phyloP scores from a whole-genome alignment of 352 stramenopile genomes.

The Phytophthora idaei region DNA sequence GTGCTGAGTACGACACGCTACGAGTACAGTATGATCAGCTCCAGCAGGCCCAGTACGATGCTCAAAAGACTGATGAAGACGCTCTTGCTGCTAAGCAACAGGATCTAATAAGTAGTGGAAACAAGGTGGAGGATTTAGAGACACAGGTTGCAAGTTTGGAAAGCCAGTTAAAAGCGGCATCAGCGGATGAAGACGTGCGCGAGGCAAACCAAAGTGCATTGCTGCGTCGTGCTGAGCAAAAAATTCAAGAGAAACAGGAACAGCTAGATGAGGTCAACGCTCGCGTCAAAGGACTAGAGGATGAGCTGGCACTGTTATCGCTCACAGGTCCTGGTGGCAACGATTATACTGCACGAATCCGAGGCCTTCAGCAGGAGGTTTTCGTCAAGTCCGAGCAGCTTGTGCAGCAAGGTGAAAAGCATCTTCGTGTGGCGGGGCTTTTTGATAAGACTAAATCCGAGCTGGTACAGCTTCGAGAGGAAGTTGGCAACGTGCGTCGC shows the following conservation, averaged over 20 bases:
- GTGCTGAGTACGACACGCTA: constrained; percentile 56
- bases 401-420: constrained; percentile 75
- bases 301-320: constrained; percentile 57
- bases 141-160: constrained; percentile 30
- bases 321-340: constrained; percentile 35
- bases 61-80: constrained; percentile 26
- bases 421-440: constrained; percentile 49
- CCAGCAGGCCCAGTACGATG: constrained; percentile 26
- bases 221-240: constrained; percentile 43
- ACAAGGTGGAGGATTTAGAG: constrained; percentile 38
- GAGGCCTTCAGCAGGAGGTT: constrained; percentile 71
- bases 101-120: constrained; percentile 29
- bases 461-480: constrained; percentile 51
- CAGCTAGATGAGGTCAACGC: constrained; percentile 39
- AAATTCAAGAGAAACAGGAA: constrained; percentile 40
- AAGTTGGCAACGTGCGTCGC: constrained; percentile 58
- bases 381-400: constrained; percentile 79
- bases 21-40: constrained; percentile 42
- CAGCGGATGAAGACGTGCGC: constrained; percentile 37
- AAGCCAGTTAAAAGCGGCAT: constrained; percentile 26
- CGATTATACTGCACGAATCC: constrained; percentile 34
- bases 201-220: constrained; percentile 46
- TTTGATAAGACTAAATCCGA: constrained; percentile 53
- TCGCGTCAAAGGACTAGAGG: constrained; percentile 51
- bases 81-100: constrained; percentile 31